Percentiles rank a stretch among this genome's conserved stretches.
These are phyloP conservation scores for Evernia prunastri DNA, from an alignment of 495 filamentous ascomycete species.

Conservation along the genomic window DNA sequence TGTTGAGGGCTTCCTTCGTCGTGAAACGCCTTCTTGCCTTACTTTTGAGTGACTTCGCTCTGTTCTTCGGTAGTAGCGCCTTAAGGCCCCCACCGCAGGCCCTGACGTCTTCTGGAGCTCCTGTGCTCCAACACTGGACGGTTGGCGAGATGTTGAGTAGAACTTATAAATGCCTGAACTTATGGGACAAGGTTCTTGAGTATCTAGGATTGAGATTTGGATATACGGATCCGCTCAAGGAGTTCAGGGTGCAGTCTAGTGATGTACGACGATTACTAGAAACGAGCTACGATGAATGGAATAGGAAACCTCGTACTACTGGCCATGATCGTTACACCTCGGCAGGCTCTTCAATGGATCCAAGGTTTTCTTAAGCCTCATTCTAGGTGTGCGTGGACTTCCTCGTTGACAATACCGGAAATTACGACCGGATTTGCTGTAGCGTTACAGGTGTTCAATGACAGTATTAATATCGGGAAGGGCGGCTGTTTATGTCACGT, in stretches of 20 bases:
- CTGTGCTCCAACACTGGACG: neutral
- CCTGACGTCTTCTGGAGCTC: neutral
- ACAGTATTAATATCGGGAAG: neutral
- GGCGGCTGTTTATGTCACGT: neutral
- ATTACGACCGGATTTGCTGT: neutral
- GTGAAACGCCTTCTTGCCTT: slow-evolving; percentile 64
- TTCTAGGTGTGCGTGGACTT: neutral
- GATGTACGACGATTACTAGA: slow-evolving; percentile 8
- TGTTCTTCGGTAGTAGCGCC: slow-evolving; percentile 1
- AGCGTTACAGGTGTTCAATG: neutral
- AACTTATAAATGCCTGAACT: slow-evolving; percentile 8
- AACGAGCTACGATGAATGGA: slow-evolving; percentile 5
- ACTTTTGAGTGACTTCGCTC: slow-evolving; percentile 42
- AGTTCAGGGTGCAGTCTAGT: slow-evolving; percentile 11
- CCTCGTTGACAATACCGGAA: neutral
- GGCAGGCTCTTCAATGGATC: neutral
- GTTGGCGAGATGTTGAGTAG: slow-evolving; percentile 12
- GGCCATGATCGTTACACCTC: neutral
- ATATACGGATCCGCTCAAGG: slow-evolving; percentile 5
- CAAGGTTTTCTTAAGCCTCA: neutral
- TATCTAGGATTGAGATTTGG: slow-evolving; percentile 13
- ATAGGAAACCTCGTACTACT: neutral
- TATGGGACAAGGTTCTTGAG: slow-evolving; percentile 13
- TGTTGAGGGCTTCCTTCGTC: slow-evolving; percentile 64
- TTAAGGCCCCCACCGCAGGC: neutral